These are phyloP conservation scores for Coemansia sp. DNA, from an alignment of 192 early-diverging fungal genomes.

Conservation along the genomic window DNA sequence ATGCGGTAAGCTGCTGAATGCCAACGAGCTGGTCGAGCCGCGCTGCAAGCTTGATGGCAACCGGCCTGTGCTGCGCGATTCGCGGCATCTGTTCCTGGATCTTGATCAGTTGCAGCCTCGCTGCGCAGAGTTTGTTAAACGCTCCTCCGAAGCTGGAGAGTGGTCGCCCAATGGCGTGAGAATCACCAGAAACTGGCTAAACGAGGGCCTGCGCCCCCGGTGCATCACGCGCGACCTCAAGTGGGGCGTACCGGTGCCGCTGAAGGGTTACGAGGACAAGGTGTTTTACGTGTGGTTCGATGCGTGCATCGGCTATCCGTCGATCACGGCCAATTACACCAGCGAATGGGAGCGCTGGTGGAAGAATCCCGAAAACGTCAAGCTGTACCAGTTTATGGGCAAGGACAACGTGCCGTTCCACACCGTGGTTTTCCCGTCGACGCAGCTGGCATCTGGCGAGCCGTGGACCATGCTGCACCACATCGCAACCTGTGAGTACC, in stretches of 20 bases:
- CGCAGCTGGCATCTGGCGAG: conserved; percentile 83
- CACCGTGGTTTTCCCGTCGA: conserved; percentile 93
- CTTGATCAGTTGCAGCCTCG: conserved; percentile 72
- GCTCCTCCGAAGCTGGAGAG: conserved; percentile 68
- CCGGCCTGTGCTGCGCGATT: conserved; percentile 75
- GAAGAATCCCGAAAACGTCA: conserved; percentile 95
- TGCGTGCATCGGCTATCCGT: conserved; percentile 95
- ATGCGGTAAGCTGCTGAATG: conserved; percentile 88
- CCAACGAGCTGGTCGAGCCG: conserved; percentile 89
- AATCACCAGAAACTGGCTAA: conserved; percentile 93
- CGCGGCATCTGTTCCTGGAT: conserved; percentile 90
- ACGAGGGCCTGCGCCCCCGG: conserved; percentile 86
- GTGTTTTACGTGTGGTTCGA: conserved; percentile 99
- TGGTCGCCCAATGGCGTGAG: conserved; percentile 87
- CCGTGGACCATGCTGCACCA: conserved; percentile 91
- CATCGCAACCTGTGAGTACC: conserved; percentile 91
- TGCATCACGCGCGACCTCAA: conserved; percentile 99
- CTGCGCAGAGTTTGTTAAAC: conserved; percentile 74
- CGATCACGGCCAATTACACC: conserved; percentile 96
- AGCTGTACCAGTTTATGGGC: conserved; percentile 99
- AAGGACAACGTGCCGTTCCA: conserved; percentile 99
- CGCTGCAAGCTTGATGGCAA: conserved; percentile 91
- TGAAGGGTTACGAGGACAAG: conserved; percentile 79
- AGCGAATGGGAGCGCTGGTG: conserved; percentile 96
- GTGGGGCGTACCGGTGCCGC: conserved; percentile 96